Conservation (phyloP, 805 yeast species). For the Wickerhamomyces kurtzmanii region DNA sequence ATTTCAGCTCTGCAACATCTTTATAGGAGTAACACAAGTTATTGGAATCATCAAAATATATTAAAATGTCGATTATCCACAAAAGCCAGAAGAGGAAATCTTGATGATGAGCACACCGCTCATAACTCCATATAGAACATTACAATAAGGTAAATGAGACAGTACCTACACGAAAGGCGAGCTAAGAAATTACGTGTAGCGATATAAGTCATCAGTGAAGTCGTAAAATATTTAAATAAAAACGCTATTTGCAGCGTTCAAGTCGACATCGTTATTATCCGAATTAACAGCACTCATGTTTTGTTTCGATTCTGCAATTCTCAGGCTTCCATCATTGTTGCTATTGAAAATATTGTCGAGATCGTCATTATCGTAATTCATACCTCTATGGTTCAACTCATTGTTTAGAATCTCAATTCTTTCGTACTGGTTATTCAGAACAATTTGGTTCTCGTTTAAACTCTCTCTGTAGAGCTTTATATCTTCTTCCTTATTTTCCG, state of each 20-base stretch:
- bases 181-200: no score
- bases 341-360: neutral
- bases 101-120: no score
- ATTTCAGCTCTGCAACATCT: no score
- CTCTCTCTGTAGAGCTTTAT: conserved; percentile 42
- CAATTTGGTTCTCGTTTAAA: conserved; percentile 43
- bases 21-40: no score
- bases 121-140: no score
- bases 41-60: no score
- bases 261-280: conserved; percentile 25
- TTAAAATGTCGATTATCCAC: no score
- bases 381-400: conserved; percentile 37
- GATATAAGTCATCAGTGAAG: no score
- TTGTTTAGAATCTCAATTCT: conserved; percentile 33
- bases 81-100: no score
- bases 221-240: conserved; percentile 9
- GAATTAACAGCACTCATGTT: conserved; percentile 15
- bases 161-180: no score
- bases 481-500: conserved; percentile 30
- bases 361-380: no score
- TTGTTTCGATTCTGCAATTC: neutral
- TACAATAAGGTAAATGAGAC: no score
- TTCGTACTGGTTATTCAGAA: conserved; percentile 39
- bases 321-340: conserved; percentile 1
- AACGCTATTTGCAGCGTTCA: conserved; percentile 24